Base-by-base conservation (phyloP, 2,329 filamentous ascomycete species). In the Colletotrichum sp. region DNA sequence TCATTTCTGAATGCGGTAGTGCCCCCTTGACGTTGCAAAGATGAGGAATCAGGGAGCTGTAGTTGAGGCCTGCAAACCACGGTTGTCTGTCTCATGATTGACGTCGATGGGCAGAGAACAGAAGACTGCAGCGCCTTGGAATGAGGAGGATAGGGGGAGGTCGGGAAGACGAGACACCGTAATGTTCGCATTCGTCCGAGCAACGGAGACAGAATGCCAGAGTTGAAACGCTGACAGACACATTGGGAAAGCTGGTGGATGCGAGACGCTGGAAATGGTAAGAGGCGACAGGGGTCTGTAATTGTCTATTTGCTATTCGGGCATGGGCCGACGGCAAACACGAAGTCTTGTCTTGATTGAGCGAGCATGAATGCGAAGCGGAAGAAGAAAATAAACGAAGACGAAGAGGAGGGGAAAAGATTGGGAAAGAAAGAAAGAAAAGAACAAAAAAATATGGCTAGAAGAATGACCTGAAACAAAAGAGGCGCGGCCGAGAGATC, bases 281-380 rank as follows among this genome's bases (percentile, higher is more conserved):
- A 75, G 32, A 73, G 24, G 64, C 64, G 18, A 21, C 64, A 73
- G 70, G 73, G 73, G 48, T 73, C 65, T 65, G 32, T 14, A 68
- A 60, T 73, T 73, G 59, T 69, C 64, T 69, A 75, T 73, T 75
- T 73, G 71, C 73, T 69, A 65, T 73, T 68, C 32, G 70, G 57
- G 59, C 48, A 68, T 32, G 57, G 64, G 64, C n/a, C 64, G 70
- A 66, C 61, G 55, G 68, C 32, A 43, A 68, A 68, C 69, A 73
- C 69, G 57, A 75, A 64, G 30, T 36, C 26, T 24, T 59, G 55
- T 59, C 69, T 67, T n/a, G 69, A 48, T 60, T 67, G 55, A 43
- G 48, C 34, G 57, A 36, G 36, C 16, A 72, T 32, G 14, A 67
- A 75, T 21, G 12, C 18, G 36, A 24, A 52, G 52, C 28, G 14